Evolutionary conservation across 2,329 filamentous ascomycete species (phyloP).

Genomic region (Colletotrichum tropicicola): DNA sequence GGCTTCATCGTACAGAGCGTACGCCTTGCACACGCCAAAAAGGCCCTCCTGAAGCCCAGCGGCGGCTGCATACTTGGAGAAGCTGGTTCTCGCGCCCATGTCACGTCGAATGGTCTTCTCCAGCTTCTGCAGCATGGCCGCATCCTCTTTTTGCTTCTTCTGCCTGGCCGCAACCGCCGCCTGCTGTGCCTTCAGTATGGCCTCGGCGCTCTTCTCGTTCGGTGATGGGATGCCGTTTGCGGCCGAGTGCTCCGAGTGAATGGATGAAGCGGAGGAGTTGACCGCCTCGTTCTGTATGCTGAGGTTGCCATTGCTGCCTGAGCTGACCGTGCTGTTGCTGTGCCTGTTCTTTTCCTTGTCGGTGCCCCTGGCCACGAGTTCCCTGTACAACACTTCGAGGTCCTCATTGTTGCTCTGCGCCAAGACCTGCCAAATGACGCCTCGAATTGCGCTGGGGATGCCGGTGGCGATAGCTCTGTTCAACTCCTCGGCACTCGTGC

Average conservation of each 20-base stretch:
- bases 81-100: slow-evolving; percentile 91
- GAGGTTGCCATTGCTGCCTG: slow-evolving; percentile 62
- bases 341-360: slow-evolving; percentile 77
- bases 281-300: slow-evolving; percentile 72
- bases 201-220: slow-evolving; percentile 69
- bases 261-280: slow-evolving; percentile 83
- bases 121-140: slow-evolving; percentile 77
- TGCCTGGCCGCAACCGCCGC: slow-evolving; percentile 73
- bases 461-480: slow-evolving; percentile 91
- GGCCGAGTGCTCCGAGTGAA: slow-evolving; percentile 80
- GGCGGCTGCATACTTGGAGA: slow-evolving; percentile 93
- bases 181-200: slow-evolving; percentile 71
- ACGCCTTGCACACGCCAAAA: slow-evolving; percentile 96
- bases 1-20: slow-evolving; percentile 91
- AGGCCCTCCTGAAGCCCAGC: slow-evolving; percentile 92
- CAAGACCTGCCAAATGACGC: slow-evolving; percentile 98
- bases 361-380: slow-evolving; percentile 81
- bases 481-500: slow-evolving; percentile 88
- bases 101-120: slow-evolving; percentile 94
- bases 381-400: slow-evolving; percentile 85
- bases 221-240: slow-evolving; percentile 64
- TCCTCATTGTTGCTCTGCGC: slow-evolving; percentile 95
- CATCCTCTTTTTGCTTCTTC: slow-evolving; percentile 82
- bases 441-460: slow-evolving; percentile 93
- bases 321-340: slow-evolving; percentile 62